phyloP scores from a whole-genome alignment of 2,329 filamentous ascomycete genomes.

The Rosellinia necatrix region DNA sequence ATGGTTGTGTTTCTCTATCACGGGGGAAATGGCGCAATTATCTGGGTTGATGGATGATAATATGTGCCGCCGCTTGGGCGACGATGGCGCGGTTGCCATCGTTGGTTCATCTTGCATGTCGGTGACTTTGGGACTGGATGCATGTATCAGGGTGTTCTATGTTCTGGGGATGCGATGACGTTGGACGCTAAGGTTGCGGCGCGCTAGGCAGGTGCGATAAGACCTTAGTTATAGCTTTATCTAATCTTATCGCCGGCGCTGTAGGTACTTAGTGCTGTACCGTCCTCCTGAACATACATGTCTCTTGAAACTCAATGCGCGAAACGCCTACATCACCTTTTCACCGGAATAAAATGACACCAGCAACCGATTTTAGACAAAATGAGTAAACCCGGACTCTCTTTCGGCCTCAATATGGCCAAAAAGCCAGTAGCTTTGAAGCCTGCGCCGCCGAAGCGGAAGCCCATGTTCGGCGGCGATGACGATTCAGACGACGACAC shows the following conservation, averaged over 20 bases:
- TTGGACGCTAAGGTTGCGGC: conserved; percentile 4
- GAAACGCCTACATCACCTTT: not conserved
- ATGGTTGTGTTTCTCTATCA: conserved; percentile 12
- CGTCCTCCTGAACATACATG: not conserved
- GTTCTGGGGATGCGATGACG: conserved; percentile 21
- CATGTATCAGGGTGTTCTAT: too few relatives aligned
- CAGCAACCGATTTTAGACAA: not conserved
- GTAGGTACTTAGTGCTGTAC: not conserved
- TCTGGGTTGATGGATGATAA: conserved; percentile 42
- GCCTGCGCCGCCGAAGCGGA: conserved; percentile 54
- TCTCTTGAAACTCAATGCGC: not conserved
- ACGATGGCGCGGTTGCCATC: conserved; percentile 39
- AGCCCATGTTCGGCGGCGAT: conserved; percentile 62
- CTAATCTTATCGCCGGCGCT: conserved; percentile 17
- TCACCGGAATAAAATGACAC: too few relatives aligned
- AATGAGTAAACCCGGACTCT: conserved; percentile 47
- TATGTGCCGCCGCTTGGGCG: conserved; percentile 43
- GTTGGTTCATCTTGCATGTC: conserved; percentile 29
- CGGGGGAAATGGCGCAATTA: conserved; percentile 27
- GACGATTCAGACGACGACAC: conserved; percentile 60
- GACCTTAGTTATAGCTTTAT: conserved; percentile 14
- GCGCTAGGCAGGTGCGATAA: conserved; percentile 14
- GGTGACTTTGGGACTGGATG: not conserved
- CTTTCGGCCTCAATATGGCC: conserved; percentile 63
- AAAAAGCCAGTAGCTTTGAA: conserved; percentile 61